These are phyloP conservation scores for Rhizopus delemar DNA, from an alignment of 371 early-diverging fungal species.

Conservation along the genomic window DNA sequence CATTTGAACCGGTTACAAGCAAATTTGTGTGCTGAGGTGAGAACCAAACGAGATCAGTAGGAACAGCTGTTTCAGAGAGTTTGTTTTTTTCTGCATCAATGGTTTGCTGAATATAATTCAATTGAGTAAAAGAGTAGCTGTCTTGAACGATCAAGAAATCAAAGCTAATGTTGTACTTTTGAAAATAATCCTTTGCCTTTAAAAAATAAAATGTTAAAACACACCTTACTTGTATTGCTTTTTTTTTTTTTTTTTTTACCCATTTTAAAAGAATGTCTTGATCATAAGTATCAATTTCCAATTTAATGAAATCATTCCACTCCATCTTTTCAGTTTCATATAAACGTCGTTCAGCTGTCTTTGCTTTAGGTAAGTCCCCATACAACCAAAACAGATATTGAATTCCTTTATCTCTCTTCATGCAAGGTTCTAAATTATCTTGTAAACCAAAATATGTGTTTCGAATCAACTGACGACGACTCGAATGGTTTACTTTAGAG, in stretches of 20 bases:
- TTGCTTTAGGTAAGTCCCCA: constrained; percentile 38
- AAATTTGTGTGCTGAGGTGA: constrained; percentile 18
- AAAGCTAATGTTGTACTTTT: constrained; percentile 32
- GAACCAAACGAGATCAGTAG: constrained; percentile 33
- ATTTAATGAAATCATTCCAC: constrained; percentile 46
- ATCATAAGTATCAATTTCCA: constrained; percentile 24
- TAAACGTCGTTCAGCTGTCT: constrained; percentile 34
- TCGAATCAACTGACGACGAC: constrained; percentile 53
- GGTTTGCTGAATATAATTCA: constrained; percentile 24
- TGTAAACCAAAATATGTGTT: constrained; percentile 54
- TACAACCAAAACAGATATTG: constrained; percentile 58
- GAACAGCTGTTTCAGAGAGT: constrained; percentile 3
- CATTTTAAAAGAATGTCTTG: constrained; percentile 36
- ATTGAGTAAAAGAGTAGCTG: constrained; percentile 34
- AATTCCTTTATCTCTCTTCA: constrained; percentile 44
- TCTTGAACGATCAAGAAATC: constrained; percentile 47
- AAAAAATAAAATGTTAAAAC: neutral
- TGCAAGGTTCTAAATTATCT: constrained; percentile 59
- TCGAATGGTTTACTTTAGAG: constrained; percentile 39
- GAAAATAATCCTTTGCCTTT: constrained; percentile 18
- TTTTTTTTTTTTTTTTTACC: constrained; percentile 24
- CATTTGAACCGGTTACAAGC: constrained; percentile 27
- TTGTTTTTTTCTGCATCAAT: constrained; percentile 17
- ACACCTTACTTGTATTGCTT: neutral
- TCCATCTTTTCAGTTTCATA: constrained; percentile 60